Evolutionary conservation across 371 early-diverging fungal genomes (phyloP).

Genomic region (Globomyces sp.): DNA sequence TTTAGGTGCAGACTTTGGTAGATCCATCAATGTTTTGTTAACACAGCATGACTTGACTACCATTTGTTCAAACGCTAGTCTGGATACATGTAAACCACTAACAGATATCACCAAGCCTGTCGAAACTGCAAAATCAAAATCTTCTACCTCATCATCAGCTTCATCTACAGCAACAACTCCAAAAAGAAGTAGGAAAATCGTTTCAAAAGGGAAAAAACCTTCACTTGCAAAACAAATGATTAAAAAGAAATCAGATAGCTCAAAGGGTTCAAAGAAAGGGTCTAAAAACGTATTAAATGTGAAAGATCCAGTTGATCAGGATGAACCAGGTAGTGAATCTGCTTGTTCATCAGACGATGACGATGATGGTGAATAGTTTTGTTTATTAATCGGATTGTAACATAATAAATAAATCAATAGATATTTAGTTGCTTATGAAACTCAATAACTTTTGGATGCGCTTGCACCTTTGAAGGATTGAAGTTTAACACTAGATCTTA

Average conservation of each 20-base stretch:
- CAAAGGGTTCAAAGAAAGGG: not conserved
- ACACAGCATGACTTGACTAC: not conserved
- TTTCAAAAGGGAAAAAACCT: constrained; percentile 8
- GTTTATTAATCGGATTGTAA: no score
- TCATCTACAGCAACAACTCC: constrained; percentile 8
- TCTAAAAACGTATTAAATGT: no score
- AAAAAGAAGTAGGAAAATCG: constrained; percentile 3
- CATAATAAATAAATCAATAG: no score
- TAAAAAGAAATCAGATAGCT: not conserved
- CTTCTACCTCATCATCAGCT: constrained; percentile 2
- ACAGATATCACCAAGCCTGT: not conserved
- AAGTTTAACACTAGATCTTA: constrained; percentile 48
- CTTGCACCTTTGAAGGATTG: constrained; percentile 59
- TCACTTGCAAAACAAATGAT: not conserved
- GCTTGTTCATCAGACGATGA: no score
- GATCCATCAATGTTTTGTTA: constrained; percentile 1
- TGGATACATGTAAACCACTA: not conserved
- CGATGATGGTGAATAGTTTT: no score
- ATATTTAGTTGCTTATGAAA: constrained; percentile 10
- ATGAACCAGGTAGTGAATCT: no score
- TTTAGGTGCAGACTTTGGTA: constrained; percentile 19
- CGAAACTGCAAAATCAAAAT: not conserved
- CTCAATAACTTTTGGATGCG: constrained; percentile 62
- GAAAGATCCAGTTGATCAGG: no score
- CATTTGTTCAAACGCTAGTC: not conserved